Evolutionary conservation across 768 basidiomycete genomes (phyloP), one percentile per base, ranked within the genome.

Genomic region (Agaricus subrufescens): DNA sequence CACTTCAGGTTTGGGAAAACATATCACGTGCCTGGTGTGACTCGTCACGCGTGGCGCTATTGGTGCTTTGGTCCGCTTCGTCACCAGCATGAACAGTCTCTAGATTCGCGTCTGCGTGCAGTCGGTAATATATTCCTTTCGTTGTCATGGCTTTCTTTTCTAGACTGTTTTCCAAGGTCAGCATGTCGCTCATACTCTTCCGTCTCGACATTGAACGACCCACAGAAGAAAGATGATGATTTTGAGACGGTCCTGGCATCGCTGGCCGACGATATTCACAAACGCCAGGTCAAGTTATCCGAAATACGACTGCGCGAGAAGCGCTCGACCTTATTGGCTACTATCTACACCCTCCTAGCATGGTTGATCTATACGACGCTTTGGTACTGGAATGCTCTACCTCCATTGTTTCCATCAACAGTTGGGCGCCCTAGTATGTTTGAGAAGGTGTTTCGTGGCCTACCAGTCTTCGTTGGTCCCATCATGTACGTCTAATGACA

Each of bases 221-320:
- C 51, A 19, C 58, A 81, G 80, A 77, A 72, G 65, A 70, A 74
- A 42, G 78, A 85, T 15, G 87, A 91, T 62, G 87, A 94, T 73
- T 91, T 87, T 66, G 90, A 91, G 64, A 78, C 84, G 23, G 71
- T 90, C 56, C 81, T 94, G 29, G 79, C 86, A 25, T 69, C 73
- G 45, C 77, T 94, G 52, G 84, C 85, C 8, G 68, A 73, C 25
- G 82, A 88, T 64, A 87, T 94, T 54, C 80, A 84, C 65, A 84
- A 86, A 58, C 83, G 88, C 12, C 86, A 90, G 69, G 76, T 81
- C 42, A 79, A 81, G 56, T 81, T 94, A 14, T 83, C 87, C 1
- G 92, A 92, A 66, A 89, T 96, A 60, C 84, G 90, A n/a, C 71
- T 91, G 53, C 83, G 93, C 42, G 91, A 96, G 69, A 82, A 90